Conservation (phyloP, 139 green algal genomes). For the Chlorella ohadii region DNA sequence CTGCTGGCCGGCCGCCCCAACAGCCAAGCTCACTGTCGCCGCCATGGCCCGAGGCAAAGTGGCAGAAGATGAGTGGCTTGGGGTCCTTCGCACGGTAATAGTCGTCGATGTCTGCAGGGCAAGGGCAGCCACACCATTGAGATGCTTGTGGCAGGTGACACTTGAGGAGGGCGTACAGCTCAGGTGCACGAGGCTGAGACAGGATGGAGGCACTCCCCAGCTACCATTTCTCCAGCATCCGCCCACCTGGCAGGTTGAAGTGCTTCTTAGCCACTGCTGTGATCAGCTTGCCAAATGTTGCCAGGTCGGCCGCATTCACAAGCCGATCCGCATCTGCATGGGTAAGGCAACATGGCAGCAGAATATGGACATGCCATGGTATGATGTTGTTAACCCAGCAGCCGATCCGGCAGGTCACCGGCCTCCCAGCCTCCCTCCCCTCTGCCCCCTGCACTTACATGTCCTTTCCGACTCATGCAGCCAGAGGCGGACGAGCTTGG, state of each 20-base stretch:
- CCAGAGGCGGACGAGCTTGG: constrained; percentile 87
- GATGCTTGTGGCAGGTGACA: not conserved
- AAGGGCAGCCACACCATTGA: not conserved
- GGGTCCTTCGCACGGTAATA: constrained; percentile 89
- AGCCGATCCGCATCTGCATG: constrained; percentile 21
- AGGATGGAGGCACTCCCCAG: too few species aligned
- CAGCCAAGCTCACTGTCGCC: constrained; percentile 59
- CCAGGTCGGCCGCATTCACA: constrained; percentile 8
- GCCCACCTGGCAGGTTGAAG: constrained; percentile 20
- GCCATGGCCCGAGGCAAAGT: constrained; percentile 82
- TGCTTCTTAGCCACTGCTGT: constrained; percentile 20
- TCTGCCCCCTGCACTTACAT: constrained; percentile 58
- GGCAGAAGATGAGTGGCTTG: constrained; percentile 91
- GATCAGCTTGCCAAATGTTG: constrained; percentile 5
- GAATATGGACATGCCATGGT: too few species aligned
- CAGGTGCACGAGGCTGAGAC: too few species aligned
- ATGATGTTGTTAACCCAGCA: too few species aligned
- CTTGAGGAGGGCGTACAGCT: too few species aligned
- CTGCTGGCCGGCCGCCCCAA: too few species aligned
- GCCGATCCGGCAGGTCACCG: too few species aligned
- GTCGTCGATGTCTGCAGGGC: constrained; percentile 80
- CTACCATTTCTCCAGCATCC: too few species aligned
- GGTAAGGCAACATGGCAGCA: too few species aligned
- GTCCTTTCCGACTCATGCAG: constrained; percentile 91
- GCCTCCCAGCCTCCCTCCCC: too few species aligned